Percentiles rank a stretch among this genome's conserved stretches.
These are phyloP conservation scores for Carex pumila DNA, from an alignment of 176 grass and related monocot genomes.

Conservation along the genomic window DNA sequence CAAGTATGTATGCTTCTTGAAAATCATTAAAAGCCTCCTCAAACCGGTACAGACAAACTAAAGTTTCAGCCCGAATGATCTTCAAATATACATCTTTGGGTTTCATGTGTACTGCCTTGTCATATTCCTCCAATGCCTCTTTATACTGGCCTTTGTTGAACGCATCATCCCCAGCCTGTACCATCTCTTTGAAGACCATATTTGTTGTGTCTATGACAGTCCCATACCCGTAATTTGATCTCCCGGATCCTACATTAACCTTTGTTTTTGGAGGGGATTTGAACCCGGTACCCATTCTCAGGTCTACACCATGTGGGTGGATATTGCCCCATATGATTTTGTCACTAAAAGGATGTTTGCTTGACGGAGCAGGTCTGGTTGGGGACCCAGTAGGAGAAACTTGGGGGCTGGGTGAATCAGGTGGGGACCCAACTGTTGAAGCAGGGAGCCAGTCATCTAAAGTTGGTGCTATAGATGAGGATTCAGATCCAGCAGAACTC, in stretches of 20 bases:
- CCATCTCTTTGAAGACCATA: conserved; percentile 25
- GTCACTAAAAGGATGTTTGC: not conserved
- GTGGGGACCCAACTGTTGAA: not conserved
- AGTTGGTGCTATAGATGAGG: not conserved
- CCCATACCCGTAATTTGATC: conserved; percentile 62
- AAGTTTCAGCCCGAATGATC: conserved; percentile 54
- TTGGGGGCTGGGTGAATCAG: not conserved
- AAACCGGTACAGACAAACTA: conserved; percentile 36
- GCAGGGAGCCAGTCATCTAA: not conserved
- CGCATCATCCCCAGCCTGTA: conserved; percentile 44
- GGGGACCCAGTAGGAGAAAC: not conserved
- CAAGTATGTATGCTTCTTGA: conserved; percentile 41
- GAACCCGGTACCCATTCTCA: conserved; percentile 10
- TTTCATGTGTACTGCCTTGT: conserved; percentile 39
- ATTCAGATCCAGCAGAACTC: no score
- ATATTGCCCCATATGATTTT: conserved; percentile 42
- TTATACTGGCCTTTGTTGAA: conserved; percentile 53
- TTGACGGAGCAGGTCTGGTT: not conserved
- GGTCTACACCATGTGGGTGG: conserved; percentile 30
- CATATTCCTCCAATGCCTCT: conserved; percentile 53
- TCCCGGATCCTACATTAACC: conserved; percentile 46
- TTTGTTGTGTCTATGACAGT: conserved; percentile 40
- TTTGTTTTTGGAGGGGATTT: conserved; percentile 23
- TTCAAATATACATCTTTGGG: conserved; percentile 48
- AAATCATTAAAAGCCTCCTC: conserved; percentile 57